Conservation (phyloP, 139 green algal species). For the Volvox africanus region DNA sequence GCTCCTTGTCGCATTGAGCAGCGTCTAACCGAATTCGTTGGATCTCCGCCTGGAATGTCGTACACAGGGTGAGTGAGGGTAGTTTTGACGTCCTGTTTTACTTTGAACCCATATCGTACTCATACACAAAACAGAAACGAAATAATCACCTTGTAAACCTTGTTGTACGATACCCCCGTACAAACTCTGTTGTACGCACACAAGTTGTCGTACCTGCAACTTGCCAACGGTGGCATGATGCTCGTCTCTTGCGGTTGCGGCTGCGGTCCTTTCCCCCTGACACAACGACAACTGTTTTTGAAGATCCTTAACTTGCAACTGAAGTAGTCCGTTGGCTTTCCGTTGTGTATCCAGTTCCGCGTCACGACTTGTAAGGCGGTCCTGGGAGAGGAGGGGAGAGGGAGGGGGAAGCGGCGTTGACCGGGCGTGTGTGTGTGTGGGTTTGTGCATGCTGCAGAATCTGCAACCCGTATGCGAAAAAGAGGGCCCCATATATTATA, state of each 20-base stretch:
- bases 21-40: conserved; percentile 28
- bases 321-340: conserved; percentile 23
- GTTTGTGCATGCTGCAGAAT: too few relatives aligned
- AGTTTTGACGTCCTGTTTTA: too few relatives aligned
- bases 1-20: conserved; percentile 31
- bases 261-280: not conserved
- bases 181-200: too few relatives aligned
- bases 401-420: not conserved
- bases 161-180: too few relatives aligned
- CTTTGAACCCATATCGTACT: too few relatives aligned
- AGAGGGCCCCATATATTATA: too few relatives aligned
- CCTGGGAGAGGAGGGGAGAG: not conserved
- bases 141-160: too few relatives aligned
- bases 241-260: conserved; percentile 27
- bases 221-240: not conserved
- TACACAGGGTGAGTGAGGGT: too few relatives aligned
- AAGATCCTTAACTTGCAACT: conserved; percentile 48
- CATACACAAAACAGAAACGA: too few relatives aligned
- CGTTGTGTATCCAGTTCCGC: conserved; percentile 23
- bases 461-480: too few relatives aligned
- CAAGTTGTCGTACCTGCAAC: conserved; percentile 10
- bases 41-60: not conserved
- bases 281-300: conserved; percentile 44
- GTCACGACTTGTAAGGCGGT: conserved; percentile 17
- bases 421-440: too few relatives aligned